Base-by-base conservation (phyloP, 331 rosid genomes). In the Quercus phellos region DNA sequence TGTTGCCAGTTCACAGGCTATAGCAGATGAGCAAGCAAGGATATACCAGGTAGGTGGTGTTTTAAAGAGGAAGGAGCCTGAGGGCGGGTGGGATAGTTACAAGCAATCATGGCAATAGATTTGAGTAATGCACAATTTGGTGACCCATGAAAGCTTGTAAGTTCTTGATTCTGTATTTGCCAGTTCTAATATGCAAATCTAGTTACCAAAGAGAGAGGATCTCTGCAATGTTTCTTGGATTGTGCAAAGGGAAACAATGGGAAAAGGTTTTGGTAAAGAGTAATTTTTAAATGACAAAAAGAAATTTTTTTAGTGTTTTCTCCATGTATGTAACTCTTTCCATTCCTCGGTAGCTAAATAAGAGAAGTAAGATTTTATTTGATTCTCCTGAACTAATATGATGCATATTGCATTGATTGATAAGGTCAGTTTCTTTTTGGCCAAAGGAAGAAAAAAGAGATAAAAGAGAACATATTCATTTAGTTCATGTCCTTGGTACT, bases 11-110 rank as follows among this genome's bases (percentile, higher is more conserved):
- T 85, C 90, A 27, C 97, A 90, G 50, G 85, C 89, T 78, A 66
- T 84, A 59, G 58, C 82, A n/a, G 95, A 93, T 73, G 97, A 93
- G 73, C 97, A 86, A 43, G 55, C 79, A 78, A 87, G 86, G 84
- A 89, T 93, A 90, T 88, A 80, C 80, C 95, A 88, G 85, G 85
- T 89, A 32, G 87, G 85, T 30, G 91, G 95, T 81, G 86, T 86
- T 42, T 78, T 92, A 76, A 92, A 90, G 89, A 90, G 96, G 75
- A 92, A 92, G 84, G 97, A 94, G 64, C 98, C 98, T 10, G 98
- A 94, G 54, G 91, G 94, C 51, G 90, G 97, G 63, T 86, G 92
- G 91, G 98, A 94, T 83, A 88, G 85, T 50, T 94, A 85, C 86
- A 91, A 88, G 76, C 96, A 91, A 38, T 86, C 91, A 5, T 90